Base-by-base conservation (phyloP, 768 basidiomycete species). In the Fomitopsis pulvina region DNA sequence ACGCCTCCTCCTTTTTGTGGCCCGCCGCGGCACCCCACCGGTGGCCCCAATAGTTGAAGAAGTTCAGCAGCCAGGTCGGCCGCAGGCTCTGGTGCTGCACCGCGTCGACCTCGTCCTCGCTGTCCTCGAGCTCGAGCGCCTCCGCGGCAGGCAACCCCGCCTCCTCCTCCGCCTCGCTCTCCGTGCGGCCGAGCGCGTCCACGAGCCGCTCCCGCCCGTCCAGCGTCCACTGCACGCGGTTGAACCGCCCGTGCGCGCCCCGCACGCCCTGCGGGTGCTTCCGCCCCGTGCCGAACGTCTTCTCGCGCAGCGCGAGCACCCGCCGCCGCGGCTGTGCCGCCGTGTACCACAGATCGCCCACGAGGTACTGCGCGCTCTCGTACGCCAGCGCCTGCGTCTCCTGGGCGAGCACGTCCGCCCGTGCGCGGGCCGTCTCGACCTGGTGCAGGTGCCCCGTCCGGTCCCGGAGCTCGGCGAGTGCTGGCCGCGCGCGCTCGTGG, bases 91-190 rank as follows among this genome's bases (percentile, higher is more conserved):
- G 74, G 63, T 80, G 74, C 59, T 74, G 73, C 41, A 81, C 78
- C 34, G 76, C 78, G 50, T 78, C 77, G 48, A 65, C 63, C 54
- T 78, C 80, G 45, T 79, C 76, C 21, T 60, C 67, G 27, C 67
- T 66, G 4, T 64, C 68, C 20, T 57, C 57, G 12, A 58, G 34
- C 10, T 50, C 56, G n/a, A 58, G 41, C 24, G 57, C 58, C 5
- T 54, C 52, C 22, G 57, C 56, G 21, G 62, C 68, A 20, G 65
- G 58, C 30, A 69, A 41, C 45, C 56, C 67, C 28, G 66, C 68
- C 63, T 90, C 87, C 57, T 90, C 87, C 59, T 83, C 84, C 20
- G 73, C 86, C 65, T 91, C 87, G 54, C 78, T 80, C 67, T 86
- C 85, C 47, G 85, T 89, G 41, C 86, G 70, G 16, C 87, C 87